Evolutionary conservation across 805 yeast genomes (phyloP), one percentile per base, ranked within the genome.

Genomic region (Hanseniaspora lindneri): DNA sequence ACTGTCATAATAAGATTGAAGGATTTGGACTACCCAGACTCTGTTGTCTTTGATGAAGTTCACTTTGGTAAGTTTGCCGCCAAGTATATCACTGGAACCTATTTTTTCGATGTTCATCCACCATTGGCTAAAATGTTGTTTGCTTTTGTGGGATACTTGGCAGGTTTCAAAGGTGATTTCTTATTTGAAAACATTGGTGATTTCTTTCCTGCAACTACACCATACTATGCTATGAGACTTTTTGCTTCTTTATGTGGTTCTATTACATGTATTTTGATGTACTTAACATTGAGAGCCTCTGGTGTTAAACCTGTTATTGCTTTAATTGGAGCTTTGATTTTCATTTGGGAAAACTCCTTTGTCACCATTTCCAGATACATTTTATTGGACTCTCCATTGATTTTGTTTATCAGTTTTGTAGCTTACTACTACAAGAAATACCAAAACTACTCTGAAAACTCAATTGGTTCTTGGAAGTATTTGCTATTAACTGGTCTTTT

Each of bases 61-160:
- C 94, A 84, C 65, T 92, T 92, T 58, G 98, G 98, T 50, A 94
- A 94, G n/a, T 92, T 89, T 66, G 95, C 96, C 28, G 73, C 80
- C 51, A 79, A 83, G 64, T 92, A 87, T 66, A 72, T 79, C 47
- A 63, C 66, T 47, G 83, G 85, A 17, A 63, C 64, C 16, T 81
- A 70, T 59, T 82, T 81, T 63, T 71, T 81, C 74, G 88, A 80
- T 61, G 80, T 77, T 39, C 83, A 82, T 59, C 94, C 94, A 8
- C 94, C 94, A 4, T 69, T 83, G 55, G 82, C 83, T 33, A 78
- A 81, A 59, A 73, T 83, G 79, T 62, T 83, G 41, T 82, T 72
- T 64, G 92, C 88, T 2, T 82, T 80, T 42, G 74, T 82, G 48
- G 85, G 75, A 1, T 63, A 72, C 28, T 52, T 80, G 11, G 84